phyloP scores from a whole-genome alignment of 2,329 filamentous ascomycete genomes.

The Curvularia sp. region DNA sequence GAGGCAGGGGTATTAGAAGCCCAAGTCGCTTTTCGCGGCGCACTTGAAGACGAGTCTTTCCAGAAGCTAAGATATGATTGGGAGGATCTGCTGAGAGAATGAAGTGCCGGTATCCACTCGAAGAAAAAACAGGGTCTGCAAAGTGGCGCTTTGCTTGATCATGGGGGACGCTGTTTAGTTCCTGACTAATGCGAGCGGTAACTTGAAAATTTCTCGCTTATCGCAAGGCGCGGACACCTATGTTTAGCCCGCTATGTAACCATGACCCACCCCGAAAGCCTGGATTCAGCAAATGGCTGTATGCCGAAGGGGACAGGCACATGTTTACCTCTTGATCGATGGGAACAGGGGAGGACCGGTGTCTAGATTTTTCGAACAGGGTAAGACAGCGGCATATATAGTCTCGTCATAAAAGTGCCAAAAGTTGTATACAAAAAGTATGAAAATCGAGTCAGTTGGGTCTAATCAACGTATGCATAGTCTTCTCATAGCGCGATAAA shows the following conservation, averaged over 20 bases:
- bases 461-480: no score
- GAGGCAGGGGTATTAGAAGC: constrained; percentile 13
- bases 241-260: neutral
- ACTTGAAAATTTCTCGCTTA: neutral
- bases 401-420: no score
- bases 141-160: neutral
- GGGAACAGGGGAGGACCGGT: no score
- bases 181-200: neutral
- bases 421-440: neutral
- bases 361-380: no score
- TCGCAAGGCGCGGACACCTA: neutral
- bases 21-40: constrained; percentile 1
- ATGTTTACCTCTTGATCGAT: no score
- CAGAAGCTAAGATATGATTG: neutral
- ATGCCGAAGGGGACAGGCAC: neutral
- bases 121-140: no score
- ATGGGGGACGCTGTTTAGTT: no score
- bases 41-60: neutral
- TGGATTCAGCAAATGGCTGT: neutral
- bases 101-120: neutral
- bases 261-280: neutral
- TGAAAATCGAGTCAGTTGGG: no score
- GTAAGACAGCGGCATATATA: no score
- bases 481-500: no score
- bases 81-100: neutral